A percentile compares a stretch with the other conserved stretches of the same genome.
Conservation (phyloP, 148 eudicot species). For the Heliamphora exappendiculata region DNA sequence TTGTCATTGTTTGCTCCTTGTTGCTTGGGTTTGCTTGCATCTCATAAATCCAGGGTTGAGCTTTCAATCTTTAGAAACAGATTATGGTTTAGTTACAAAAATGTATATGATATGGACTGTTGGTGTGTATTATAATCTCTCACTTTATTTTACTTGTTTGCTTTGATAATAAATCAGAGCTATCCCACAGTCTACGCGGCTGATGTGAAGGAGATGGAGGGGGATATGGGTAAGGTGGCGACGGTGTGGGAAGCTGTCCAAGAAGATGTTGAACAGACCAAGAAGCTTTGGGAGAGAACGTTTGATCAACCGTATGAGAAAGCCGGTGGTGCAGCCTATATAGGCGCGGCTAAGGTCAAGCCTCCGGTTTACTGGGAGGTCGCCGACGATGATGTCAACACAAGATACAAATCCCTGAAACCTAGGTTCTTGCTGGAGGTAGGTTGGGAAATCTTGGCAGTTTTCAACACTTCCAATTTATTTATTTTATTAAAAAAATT, state of each 20-base stretch:
- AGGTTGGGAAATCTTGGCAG: constrained; percentile 25
- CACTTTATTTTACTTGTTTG: constrained; percentile 7
- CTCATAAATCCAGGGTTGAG: not conserved
- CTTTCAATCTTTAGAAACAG: not conserved
- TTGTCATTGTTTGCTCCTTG: not conserved
- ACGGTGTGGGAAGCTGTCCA: constrained; percentile 47
- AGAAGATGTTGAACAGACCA: constrained; percentile 50
- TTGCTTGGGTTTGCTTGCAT: not conserved
- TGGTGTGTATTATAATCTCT: constrained; percentile 13
- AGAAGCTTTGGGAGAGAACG: constrained; percentile 62
- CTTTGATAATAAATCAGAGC: constrained; percentile 51
- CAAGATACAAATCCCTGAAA: constrained; percentile 63
- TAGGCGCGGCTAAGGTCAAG: constrained; percentile 19
- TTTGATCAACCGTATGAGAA: constrained; percentile 88
- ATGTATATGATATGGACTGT: no score
- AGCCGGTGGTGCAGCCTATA: constrained; percentile 55
- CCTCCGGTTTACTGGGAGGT: constrained; percentile 53
- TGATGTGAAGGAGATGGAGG: constrained; percentile 65
- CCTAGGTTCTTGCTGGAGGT: constrained; percentile 88
- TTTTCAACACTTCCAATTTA: not conserved
- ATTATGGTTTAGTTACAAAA: no score
- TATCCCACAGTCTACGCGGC: constrained; percentile 76
- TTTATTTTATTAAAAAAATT: not conserved
- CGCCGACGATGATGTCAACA: constrained; percentile 59
- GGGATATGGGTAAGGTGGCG: constrained; percentile 42